These are phyloP conservation scores for Clonostachys chloroleuca DNA, from an alignment of 2,329 filamentous ascomycete genomes.

Conservation along the genomic window DNA sequence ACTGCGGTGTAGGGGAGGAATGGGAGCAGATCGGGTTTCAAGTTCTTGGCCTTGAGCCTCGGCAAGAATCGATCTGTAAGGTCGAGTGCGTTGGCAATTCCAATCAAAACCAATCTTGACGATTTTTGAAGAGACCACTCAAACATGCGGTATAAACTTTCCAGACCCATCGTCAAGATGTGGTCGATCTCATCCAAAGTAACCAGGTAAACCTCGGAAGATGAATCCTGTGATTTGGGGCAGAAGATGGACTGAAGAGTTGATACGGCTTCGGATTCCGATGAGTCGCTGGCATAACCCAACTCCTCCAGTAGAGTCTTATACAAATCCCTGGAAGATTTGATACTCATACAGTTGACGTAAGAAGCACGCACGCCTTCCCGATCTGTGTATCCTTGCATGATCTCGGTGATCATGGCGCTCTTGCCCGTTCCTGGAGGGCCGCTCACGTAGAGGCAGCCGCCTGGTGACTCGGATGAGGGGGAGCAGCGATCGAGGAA, in stretches of 20 bases:
- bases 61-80: constrained; percentile 93
- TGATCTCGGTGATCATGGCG: constrained; percentile 82
- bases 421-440: constrained; percentile 97
- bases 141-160: constrained; percentile 89
- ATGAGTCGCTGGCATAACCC: constrained; percentile 46
- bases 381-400: constrained; percentile 48
- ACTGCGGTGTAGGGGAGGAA: constrained; percentile 88
- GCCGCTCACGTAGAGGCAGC: constrained; percentile 91
- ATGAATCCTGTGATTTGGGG: constrained; percentile 51
- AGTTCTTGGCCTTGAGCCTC: constrained; percentile 84
- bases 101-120: constrained; percentile 78
- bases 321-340: constrained; percentile 82
- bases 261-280: constrained; percentile 63
- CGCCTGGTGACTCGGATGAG: constrained; percentile 43
- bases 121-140: constrained; percentile 86
- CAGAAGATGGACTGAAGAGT: constrained; percentile 69
- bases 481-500: constrained; percentile 66
- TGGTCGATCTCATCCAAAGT: constrained; percentile 95
- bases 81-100: constrained; percentile 94
- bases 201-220: constrained; percentile 65
- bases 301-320: constrained; percentile 70
- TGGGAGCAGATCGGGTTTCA: constrained; percentile 84
- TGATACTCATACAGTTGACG: constrained; percentile 97
- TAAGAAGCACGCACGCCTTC: constrained; percentile 65
- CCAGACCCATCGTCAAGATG: constrained; percentile 81